Evolutionary conservation across 2,329 filamentous ascomycete genomes (phyloP).

Genomic region (Alternaria sp.): DNA sequence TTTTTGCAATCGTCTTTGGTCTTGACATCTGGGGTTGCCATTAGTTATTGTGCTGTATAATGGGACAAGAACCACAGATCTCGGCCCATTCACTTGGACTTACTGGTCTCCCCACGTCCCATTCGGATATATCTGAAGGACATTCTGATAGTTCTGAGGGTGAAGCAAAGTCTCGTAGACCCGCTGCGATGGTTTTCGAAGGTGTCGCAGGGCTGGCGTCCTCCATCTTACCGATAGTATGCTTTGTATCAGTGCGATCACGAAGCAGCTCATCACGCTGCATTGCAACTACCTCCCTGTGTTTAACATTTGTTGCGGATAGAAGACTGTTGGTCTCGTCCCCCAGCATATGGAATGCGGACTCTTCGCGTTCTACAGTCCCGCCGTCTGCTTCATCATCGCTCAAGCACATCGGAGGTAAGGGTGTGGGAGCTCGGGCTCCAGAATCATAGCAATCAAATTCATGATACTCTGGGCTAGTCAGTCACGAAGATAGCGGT

Average conservation of each 20-base stretch:
- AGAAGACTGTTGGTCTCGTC: neutral
- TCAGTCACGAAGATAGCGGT: neutral
- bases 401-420: slow-evolving; percentile 24
- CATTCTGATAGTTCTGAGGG: slow-evolving; percentile 25
- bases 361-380: neutral
- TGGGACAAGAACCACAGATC: neutral
- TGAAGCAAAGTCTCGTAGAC: neutral
- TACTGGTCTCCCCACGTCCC: slow-evolving; percentile 19
- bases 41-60: neutral
- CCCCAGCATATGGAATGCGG: neutral
- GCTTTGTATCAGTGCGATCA: slow-evolving; percentile 3
- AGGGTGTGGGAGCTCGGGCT: slow-evolving; percentile 31
- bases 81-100: neutral
- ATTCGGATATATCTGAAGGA: slow-evolving; percentile 30
- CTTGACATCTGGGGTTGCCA: neutral
- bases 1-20: neutral
- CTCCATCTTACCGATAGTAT: slow-evolving; percentile 20
- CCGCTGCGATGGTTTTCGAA: neutral
- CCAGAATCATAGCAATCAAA: slow-evolving; percentile 31
- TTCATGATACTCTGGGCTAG: slow-evolving; percentile 19
- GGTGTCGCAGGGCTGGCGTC: neutral
- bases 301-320: neutral
- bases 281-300: neutral
- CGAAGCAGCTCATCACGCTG: slow-evolving; percentile 13
- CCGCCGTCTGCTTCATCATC: slow-evolving; percentile 11